Conservation (phyloP, 1,284 basidiomycete species). For the Cyathus olla region DNA sequence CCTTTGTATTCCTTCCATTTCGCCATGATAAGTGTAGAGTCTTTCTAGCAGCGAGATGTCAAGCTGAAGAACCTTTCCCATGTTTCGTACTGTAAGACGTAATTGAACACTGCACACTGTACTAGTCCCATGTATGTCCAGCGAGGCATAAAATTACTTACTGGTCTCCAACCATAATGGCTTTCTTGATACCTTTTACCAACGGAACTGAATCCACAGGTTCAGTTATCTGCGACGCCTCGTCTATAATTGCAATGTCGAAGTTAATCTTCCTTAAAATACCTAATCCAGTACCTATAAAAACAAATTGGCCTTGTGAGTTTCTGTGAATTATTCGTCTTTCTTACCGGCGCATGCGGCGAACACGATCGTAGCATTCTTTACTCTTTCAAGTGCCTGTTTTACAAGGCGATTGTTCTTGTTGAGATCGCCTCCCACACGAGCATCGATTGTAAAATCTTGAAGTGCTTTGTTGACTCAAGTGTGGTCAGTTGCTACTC, state of each 20-base stretch:
- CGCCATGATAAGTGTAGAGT: conserved; percentile 56
- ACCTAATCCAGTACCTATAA: conserved; percentile 65
- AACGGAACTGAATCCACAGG: conserved; percentile 71
- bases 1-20: conserved; percentile 52
- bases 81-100: conserved; percentile 67
- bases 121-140: neutral
- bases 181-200: conserved; percentile 67
- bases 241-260: conserved; percentile 72
- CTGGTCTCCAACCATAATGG: conserved; percentile 77
- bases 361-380: conserved; percentile 66
- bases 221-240: conserved; percentile 76
- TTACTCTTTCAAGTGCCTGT: conserved; percentile 66
- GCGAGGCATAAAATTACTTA: conserved; percentile 42
- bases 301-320: neutral
- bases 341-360: conserved; percentile 67
- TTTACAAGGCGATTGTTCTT: conserved; percentile 68
- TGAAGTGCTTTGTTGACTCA: conserved; percentile 68
- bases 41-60: conserved; percentile 73
- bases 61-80: conserved; percentile 65
- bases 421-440: conserved; percentile 72
- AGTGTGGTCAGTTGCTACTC: conserved; percentile 71
- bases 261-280: conserved; percentile 66
- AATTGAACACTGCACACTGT: conserved; percentile 63
- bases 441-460: conserved; percentile 69
- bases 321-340: neutral